Percentiles rank a stretch among this genome's conserved stretches.
Conservation (phyloP, 164 flowering plant genomes). For the Hamamelis virginiana region DNA sequence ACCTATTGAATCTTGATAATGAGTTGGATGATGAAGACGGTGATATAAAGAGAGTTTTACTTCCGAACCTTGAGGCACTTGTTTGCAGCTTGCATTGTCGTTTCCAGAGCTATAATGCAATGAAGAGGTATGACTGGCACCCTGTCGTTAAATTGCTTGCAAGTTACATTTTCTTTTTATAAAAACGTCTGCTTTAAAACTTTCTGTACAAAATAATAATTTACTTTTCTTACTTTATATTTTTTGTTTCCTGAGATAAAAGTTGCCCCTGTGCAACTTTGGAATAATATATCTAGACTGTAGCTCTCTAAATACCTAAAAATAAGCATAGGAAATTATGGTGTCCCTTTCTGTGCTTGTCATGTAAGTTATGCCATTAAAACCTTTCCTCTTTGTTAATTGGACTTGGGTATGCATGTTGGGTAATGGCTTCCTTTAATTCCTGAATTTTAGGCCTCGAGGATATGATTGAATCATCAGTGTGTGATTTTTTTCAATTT, state of each 20-base stretch:
- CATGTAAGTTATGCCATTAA: too few species aligned
- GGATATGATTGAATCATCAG: too few species aligned
- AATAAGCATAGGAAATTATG: too few species aligned
- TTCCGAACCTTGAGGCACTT: slow-evolving; percentile 58
- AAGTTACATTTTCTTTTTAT: background rate
- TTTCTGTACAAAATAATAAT: background rate
- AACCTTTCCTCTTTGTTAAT: too few species aligned
- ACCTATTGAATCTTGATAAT: slow-evolving; percentile 62
- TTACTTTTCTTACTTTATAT: background rate
- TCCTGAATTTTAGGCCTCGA: too few species aligned
- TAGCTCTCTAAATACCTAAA: too few species aligned
- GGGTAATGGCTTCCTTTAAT: too few species aligned
- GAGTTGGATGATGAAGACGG: slow-evolving; percentile 42
- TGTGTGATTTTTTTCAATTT: too few species aligned
- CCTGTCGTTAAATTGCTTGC: background rate
- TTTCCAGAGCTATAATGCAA: slow-evolving; percentile 37
- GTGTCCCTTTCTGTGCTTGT: too few species aligned
- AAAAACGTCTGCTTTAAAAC: background rate
- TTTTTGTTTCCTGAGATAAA: background rate
- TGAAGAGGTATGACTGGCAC: slow-evolving; percentile 49
- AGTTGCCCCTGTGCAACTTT: background rate
- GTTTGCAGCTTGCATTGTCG: slow-evolving; percentile 56
- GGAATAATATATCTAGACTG: background rate
- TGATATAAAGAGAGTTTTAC: slow-evolving; percentile 37
- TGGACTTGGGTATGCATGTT: too few species aligned